Evolutionary conservation across 306 rosid species (phyloP), one percentile per base, ranked within the genome.

Genomic region (Prosopis cineraria): DNA sequence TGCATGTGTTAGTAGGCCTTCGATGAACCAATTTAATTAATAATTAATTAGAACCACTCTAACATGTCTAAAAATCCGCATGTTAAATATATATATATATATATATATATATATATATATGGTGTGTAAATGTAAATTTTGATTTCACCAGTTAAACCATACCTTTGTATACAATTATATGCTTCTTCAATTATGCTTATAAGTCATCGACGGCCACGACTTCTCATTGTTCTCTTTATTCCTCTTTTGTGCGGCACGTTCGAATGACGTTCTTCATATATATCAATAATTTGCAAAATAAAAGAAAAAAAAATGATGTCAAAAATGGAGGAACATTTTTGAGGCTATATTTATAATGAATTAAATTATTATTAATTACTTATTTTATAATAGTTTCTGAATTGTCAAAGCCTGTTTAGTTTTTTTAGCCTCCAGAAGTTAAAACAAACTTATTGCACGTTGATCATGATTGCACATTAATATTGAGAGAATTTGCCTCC

Each of bases 211-310:
- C 5, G 37, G 37, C 5, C n/a, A n/a, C n/a, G 37, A 34, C 37
- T 34, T 34, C 37, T 34, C 37, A n/a, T 48, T n/a, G 25, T 48
- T 58, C 63, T 74, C 82, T 31, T 34, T 71, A 13, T 55, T 22
- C 70, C 43, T 72, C 41, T 39, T 66, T 40, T 2, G 6, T 53
- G 2, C 50, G 67, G 39, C 11, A 14, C 86, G 86, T 43, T 79
- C 24, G 69, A 82, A 85, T 53, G 89, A 85, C 27, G 84, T 77
- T 8, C 89, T 85, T 45, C 82, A 76, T 34, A n/a, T n/a, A n/a
- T n/a, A 29, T 48, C 70, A 73, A 64, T 12, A 53, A 75, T 31
- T 59, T 37, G 63, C n/a, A 65, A 78, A 59, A 48, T 2, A 68
- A 20, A 52, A 55, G 41, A 3, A n/a, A 53, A 9, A 78, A n/a